Evolutionary conservation across 257 asterid species (phyloP).

Genomic region (Ballota nigra): DNA sequence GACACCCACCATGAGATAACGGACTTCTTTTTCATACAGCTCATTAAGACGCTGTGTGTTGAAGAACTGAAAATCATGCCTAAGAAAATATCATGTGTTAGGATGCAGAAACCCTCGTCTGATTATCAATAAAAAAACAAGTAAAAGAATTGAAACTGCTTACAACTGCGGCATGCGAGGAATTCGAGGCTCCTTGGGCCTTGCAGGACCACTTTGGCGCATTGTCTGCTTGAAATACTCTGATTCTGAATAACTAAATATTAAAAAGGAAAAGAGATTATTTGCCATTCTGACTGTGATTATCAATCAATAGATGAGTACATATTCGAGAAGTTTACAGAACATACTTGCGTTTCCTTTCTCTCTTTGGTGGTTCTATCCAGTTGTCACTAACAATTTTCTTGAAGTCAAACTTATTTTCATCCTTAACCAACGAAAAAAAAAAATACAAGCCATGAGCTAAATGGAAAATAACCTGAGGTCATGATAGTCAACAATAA

Average conservation of each 20-base stretch:
- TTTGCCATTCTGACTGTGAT: not conserved
- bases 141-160: constrained; percentile 26
- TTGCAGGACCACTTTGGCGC: constrained; percentile 97
- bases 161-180: constrained; percentile 99
- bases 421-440: constrained; percentile 56
- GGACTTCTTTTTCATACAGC: constrained; percentile 98
- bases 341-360: constrained; percentile 95
- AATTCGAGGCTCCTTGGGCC: constrained; percentile 95
- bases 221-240: constrained; percentile 99
- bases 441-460: constrained; percentile 10
- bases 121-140: not conserved
- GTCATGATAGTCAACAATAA: constrained; percentile 6
- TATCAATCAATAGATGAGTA: not conserved
- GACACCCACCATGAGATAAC: constrained; percentile 82
- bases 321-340: constrained; percentile 16
- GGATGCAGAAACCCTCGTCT: constrained; percentile 11
- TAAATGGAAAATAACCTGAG: not conserved
- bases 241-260: constrained; percentile 84
- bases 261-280: not conserved
- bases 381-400: constrained; percentile 91
- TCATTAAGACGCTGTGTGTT: constrained; percentile 97
- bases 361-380: constrained; percentile 93
- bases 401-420: constrained; percentile 87
- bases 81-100: constrained; percentile 33
- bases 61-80: constrained; percentile 99